Base-by-base conservation (phyloP, 805 yeast species). In the Candida glaebosa region DNA sequence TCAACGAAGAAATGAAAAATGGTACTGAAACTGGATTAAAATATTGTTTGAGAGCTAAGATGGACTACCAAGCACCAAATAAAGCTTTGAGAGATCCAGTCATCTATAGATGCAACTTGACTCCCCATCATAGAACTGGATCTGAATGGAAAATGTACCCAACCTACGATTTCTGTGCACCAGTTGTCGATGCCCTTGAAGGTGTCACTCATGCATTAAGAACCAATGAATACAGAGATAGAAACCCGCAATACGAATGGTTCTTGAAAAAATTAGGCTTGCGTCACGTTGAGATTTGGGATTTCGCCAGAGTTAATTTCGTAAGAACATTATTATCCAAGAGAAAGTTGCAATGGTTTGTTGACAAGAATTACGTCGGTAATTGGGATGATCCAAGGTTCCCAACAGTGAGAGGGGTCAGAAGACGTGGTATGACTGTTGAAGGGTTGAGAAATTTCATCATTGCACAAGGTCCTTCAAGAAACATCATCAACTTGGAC, bases 301-400 rank as follows among this genome's bases (percentile, higher is more conserved):
- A 93, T 74, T 93, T 93, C 58, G 93, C 95, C 47, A 82, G 99
- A 70, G 90, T 93, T 59, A 93, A 91, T 79, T 93, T 93, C 61
- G 89, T 93, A 45, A 83, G 97, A 74, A 93, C 99, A 19, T 75
- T 93, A 62, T 75, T 93, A 47, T 88, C 96, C 47, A 93, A 93
- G 83, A 85, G 99, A 75, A 93, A 93, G 75, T 77, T 93, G 61
- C 99, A 95, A 73, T 93, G 99, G 99, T 89, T 93, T 68, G 99
- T 93, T 48, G 98, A 93, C 73, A 84, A 87, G 65, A 73, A 79
- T 33, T 75, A 84, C 55, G 99, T 93, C 44, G 57, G 77, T 18
- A 89, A 88, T 71, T 93, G 99, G 99, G 97, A 93, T 60, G 99
- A 93, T 67, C 99, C 99, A 55, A 80, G 99, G 67, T 93, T 93